A percentile compares a stretch with the other conserved stretches of the same genome.
phyloP scores from a whole-genome alignment of 192 early-diverging fungal species.

The Pilaira anomala region DNA sequence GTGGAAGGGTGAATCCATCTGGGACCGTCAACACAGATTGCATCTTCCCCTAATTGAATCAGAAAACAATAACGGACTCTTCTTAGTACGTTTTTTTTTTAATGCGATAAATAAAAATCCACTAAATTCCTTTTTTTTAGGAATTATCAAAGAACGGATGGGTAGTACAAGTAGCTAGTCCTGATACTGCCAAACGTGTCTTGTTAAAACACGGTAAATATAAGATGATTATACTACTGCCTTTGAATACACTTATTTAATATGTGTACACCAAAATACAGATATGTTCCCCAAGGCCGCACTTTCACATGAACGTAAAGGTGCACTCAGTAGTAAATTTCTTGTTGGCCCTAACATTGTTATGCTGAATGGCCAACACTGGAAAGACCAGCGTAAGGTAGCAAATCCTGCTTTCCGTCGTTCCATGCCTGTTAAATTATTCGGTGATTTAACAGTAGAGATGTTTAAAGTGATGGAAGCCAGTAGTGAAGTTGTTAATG shows the following conservation, averaged over 20 bases:
- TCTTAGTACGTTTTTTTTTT: not conserved
- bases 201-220: not conserved
- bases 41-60: not conserved
- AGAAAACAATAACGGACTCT: not conserved
- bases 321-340: not conserved
- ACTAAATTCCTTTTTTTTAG: not conserved
- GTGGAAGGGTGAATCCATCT: not conserved
- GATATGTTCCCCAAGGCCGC: not conserved
- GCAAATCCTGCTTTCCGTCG: conserved; percentile 31
- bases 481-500: not conserved
- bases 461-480: conserved; percentile 12
- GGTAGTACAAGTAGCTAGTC: not conserved
- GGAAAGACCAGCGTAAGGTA: conserved; percentile 1
- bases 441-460: conserved; percentile 9
- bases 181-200: not conserved
- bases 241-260: not conserved
- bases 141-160: not conserved
- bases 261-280: not conserved
- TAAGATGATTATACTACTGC: too few relatives aligned
- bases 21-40: not conserved
- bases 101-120: not conserved
- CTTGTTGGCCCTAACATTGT: not conserved
- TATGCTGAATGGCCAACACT: conserved; percentile 4
- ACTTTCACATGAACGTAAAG: too few relatives aligned
- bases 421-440: conserved; percentile 24